These are phyloP conservation scores for Penicillium diatomitis DNA, from an alignment of 495 filamentous ascomycete genomes.

Conservation along the genomic window DNA sequence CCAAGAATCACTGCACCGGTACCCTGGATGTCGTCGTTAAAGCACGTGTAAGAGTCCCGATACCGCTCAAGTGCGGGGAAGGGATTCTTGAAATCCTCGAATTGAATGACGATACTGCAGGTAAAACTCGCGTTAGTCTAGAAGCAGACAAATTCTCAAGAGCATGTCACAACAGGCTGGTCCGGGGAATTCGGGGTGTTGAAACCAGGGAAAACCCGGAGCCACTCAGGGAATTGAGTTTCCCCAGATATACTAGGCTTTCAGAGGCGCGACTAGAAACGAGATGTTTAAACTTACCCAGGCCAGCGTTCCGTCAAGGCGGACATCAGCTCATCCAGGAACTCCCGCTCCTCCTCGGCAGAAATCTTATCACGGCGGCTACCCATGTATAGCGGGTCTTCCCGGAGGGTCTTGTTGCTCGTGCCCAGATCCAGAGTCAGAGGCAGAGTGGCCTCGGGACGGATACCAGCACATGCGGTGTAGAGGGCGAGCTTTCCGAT, in stretches of 20 bases:
- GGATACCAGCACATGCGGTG: slow-evolving; percentile 92
- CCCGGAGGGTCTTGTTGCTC: slow-evolving; percentile 75
- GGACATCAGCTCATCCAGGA: slow-evolving; percentile 95
- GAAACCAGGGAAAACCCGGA: too few species aligned
- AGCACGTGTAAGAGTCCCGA: slow-evolving; percentile 78
- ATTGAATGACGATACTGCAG: slow-evolving; percentile 83
- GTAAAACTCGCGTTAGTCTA: slow-evolving; percentile 14
- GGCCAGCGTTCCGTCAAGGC: slow-evolving; percentile 83
- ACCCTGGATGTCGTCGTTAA: slow-evolving; percentile 98
- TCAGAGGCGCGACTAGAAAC: too few species aligned
- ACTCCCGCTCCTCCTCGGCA: slow-evolving; percentile 76
- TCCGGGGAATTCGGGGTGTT: too few species aligned
- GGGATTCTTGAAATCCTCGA: slow-evolving; percentile 97
- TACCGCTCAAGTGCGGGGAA: slow-evolving; percentile 92
- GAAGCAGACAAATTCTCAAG: too few species aligned
- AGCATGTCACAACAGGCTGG: too few species aligned
- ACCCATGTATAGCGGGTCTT: slow-evolving; percentile 92
- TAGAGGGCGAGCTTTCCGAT: slow-evolving; percentile 93
- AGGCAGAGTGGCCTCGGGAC: slow-evolving; percentile 83
- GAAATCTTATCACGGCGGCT: slow-evolving; percentile 72
- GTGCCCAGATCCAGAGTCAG: slow-evolving; percentile 90
- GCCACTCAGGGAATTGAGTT: too few species aligned
- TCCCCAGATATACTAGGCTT: too few species aligned
- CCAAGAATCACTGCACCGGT: slow-evolving; percentile 92
- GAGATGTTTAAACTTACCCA: slow-evolving; percentile 38